A percentile compares a stretch with the other conserved stretches of the same genome.
Conservation (phyloP, 2,329 filamentous ascomycete species). For the Aspergillus ustus region DNA sequence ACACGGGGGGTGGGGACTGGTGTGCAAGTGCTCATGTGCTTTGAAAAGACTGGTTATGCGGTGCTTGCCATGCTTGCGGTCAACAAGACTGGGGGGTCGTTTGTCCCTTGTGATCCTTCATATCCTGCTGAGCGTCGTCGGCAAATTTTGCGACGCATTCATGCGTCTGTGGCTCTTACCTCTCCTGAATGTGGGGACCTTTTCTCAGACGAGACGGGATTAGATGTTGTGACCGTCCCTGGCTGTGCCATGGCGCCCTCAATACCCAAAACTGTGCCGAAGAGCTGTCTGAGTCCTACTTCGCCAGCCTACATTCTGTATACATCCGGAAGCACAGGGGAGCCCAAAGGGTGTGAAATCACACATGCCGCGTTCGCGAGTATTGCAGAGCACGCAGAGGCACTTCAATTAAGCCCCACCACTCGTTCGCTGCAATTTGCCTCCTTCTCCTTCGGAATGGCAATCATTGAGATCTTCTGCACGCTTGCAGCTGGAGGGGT, state of each 20-base stretch:
- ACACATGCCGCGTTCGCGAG: too few species aligned
- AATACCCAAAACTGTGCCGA: too few species aligned
- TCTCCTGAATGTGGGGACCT: not conserved
- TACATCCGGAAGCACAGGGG: too few species aligned
- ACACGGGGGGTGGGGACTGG: slow-evolving; percentile 16
- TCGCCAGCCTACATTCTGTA: too few species aligned
- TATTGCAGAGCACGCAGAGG: too few species aligned
- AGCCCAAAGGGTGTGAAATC: too few species aligned
- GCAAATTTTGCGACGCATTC: too few species aligned
- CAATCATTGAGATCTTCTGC: slow-evolving; percentile 6
- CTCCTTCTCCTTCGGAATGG: slow-evolving; percentile 12
- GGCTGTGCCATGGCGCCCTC: too few species aligned
- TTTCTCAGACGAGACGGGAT: not conserved
- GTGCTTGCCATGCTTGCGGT: not conserved
- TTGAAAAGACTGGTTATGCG: not conserved
- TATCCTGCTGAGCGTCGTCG: not conserved
- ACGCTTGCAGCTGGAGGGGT: slow-evolving; percentile 7
- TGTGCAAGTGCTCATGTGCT: not conserved
- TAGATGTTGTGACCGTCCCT: too few species aligned
- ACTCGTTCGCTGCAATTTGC: slow-evolving; percentile 11
- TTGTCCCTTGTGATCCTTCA: not conserved
- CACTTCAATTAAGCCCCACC: not conserved
- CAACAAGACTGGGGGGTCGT: not conserved
- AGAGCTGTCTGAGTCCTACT: too few species aligned
- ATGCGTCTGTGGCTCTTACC: too few species aligned